phyloP scores from a whole-genome alignment of 2,329 filamentous ascomycete genomes.

The Plectosphaerella plurivora region DNA sequence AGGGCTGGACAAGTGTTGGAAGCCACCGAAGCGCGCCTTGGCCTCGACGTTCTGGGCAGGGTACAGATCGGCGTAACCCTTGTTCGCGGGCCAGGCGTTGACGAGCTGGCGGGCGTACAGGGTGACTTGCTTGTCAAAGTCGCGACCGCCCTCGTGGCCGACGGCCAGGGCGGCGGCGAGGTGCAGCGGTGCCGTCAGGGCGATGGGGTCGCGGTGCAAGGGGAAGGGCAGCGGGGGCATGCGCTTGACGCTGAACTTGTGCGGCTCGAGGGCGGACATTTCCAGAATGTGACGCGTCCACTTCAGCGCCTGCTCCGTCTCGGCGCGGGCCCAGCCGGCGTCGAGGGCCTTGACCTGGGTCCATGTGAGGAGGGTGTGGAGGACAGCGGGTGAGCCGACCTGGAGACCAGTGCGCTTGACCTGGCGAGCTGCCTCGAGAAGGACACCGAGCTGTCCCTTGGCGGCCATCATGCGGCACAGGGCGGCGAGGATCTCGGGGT shows the following conservation, averaged over 20 bases:
- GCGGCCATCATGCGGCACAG: slow-evolving; percentile 35
- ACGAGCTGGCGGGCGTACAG: slow-evolving; percentile 32
- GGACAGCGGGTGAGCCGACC: slow-evolving; percentile 35
- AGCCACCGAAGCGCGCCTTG: slow-evolving; percentile 12
- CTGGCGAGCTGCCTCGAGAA: slow-evolving; percentile 47
- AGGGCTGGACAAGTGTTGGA: slow-evolving; percentile 23
- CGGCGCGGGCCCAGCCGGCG: slow-evolving; percentile 24
- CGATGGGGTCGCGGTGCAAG: slow-evolving; percentile 36
- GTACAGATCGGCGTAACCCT: slow-evolving; percentile 31
- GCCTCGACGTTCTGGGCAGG: slow-evolving; percentile 23
- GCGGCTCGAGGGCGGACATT: slow-evolving; percentile 39
- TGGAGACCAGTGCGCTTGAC: slow-evolving; percentile 39
- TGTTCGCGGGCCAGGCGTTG: slow-evolving; percentile 33
- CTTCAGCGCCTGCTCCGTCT: slow-evolving; percentile 36
- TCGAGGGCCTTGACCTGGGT: slow-evolving; percentile 37
- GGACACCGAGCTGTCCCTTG: slow-evolving; percentile 34
- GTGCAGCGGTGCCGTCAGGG: slow-evolving; percentile 36
- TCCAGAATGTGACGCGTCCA: slow-evolving; percentile 45
- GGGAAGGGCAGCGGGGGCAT: slow-evolving; percentile 13
- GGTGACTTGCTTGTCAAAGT: slow-evolving; percentile 26
- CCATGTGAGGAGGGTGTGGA: slow-evolving; percentile 31
- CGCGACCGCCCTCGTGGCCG: slow-evolving; percentile 22
- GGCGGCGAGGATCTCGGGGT: slow-evolving; percentile 20
- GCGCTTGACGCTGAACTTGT: slow-evolving; percentile 19
- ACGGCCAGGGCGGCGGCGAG: slow-evolving; percentile 34